Conservation (phyloP, 768 basidiomycete genomes). For the Punctularia strigosozonata region DNA sequence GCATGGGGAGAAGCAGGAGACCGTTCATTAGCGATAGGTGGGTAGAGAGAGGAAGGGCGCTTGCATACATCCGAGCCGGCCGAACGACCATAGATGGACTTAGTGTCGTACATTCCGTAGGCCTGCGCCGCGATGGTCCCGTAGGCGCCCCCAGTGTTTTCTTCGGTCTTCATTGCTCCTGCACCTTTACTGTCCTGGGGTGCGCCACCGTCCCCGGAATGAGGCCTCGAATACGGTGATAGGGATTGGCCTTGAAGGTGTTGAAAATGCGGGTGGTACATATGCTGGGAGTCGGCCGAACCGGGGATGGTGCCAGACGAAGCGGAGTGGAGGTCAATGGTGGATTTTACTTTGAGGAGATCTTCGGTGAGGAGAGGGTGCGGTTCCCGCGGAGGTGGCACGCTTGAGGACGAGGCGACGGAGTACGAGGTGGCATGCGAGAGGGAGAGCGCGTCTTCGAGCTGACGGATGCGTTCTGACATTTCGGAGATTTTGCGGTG, state of each 20-base stretch:
- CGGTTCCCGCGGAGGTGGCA: no score
- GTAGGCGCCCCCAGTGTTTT: constrained; percentile 54
- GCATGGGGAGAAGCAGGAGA: constrained; percentile 8
- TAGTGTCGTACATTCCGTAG: constrained; percentile 55
- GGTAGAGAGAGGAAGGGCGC: not conserved
- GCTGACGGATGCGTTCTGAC: constrained; percentile 40
- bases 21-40: constrained; percentile 3
- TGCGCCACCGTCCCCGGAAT: constrained; percentile 10
- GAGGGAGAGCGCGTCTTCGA: constrained; percentile 55
- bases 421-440: constrained; percentile 32
- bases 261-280: no score
- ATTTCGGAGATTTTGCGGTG: constrained; percentile 52
- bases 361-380: constrained; percentile 55
- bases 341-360: constrained; percentile 52
- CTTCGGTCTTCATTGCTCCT: constrained; percentile 20
- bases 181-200: no score
- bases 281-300: no score
- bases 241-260: no score
- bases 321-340: constrained; percentile 58
- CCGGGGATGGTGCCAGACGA: no score
- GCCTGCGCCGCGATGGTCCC: constrained; percentile 59
- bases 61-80: constrained; percentile 56
- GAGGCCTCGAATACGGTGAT: no score
- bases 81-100: constrained; percentile 63
- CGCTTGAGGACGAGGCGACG: no score